These are phyloP conservation scores for Trichoderma polysporum DNA, from an alignment of 2,329 filamentous ascomycete species.

Conservation along the genomic window DNA sequence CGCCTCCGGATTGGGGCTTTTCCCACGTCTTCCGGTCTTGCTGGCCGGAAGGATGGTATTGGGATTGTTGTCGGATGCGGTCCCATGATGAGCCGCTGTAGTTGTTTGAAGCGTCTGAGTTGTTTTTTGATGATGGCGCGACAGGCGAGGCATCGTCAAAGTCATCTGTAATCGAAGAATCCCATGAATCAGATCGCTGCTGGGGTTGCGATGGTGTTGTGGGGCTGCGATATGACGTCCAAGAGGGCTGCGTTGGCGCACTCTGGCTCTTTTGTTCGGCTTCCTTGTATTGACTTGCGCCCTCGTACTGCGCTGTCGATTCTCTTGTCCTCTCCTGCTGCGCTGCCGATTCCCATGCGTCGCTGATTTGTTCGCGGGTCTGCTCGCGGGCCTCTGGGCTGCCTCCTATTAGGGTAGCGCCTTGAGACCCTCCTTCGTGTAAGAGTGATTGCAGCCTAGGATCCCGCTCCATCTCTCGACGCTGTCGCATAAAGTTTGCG, in stretches of 20 bases:
- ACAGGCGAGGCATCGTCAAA: constrained; percentile 47
- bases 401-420: constrained; percentile 20
- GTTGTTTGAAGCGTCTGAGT: constrained; percentile 20
- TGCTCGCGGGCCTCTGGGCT: constrained; percentile 23
- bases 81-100: constrained; percentile 45
- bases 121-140: constrained; percentile 33
- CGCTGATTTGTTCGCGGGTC: constrained; percentile 21
- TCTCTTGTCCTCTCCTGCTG: constrained; percentile 16
- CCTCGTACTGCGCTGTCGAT: too few relatives aligned
- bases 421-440: constrained; percentile 24
- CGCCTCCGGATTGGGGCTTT: constrained; percentile 20
- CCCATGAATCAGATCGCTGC: constrained; percentile 27
- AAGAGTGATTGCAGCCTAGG: constrained; percentile 31
- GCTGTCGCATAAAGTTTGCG: constrained; percentile 29
- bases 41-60: constrained; percentile 30
- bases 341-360: constrained; percentile 24
- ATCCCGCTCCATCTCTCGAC: constrained; percentile 30
- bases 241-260: constrained; percentile 21
- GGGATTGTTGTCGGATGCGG: constrained; percentile 42
- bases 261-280: constrained; percentile 1
- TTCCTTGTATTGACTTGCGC: constrained; percentile 11
- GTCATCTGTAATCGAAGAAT: constrained; percentile 28
- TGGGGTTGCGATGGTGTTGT: constrained; percentile 13
- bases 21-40: constrained; percentile 24
- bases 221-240: constrained; percentile 19